phyloP scores from a whole-genome alignment of 2,329 filamentous ascomycete species.

The Fusarium austroafricanum region DNA sequence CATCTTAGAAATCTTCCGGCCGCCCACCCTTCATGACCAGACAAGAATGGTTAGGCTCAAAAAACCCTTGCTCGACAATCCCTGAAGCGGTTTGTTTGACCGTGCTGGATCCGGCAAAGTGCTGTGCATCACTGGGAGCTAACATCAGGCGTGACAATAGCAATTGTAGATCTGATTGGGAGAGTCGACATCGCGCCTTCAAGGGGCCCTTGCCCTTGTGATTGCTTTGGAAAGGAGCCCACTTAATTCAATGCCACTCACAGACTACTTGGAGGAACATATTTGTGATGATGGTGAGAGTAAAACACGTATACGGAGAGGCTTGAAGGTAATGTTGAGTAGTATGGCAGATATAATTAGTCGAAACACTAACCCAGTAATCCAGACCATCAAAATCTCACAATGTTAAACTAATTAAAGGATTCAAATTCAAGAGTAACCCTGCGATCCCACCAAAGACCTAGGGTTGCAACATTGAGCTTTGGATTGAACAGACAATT shows the following conservation, averaged over 20 bases:
- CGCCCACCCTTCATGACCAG: conserved; percentile 18
- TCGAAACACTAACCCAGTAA: conserved; percentile 24
- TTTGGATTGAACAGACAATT: background rate
- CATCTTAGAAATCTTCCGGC: conserved; percentile 30
- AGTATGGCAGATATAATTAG: background rate
- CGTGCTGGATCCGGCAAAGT: conserved; percentile 36
- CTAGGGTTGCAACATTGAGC: background rate
- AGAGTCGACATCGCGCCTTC: conserved; percentile 17
- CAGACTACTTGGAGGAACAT: conserved; percentile 7
- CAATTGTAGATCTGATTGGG: conserved; percentile 37
- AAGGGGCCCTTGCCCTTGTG: conserved; percentile 32
- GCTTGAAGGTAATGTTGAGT: conserved; percentile 3
- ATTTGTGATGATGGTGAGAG: background rate
- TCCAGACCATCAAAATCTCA: conserved; percentile 10
- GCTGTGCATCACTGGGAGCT: conserved; percentile 28
- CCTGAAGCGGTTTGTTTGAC: conserved; percentile 32
- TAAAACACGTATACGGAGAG: no score
- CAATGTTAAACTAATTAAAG: conserved; percentile 4
- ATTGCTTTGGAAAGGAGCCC: conserved; percentile 15
- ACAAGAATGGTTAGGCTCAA: conserved; percentile 20
- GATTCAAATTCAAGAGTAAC: background rate
- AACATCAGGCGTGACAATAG: conserved; percentile 18
- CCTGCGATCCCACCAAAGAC: background rate
- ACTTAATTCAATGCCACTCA: conserved; percentile 37
- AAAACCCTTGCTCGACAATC: conserved; percentile 11